phyloP scores from a whole-genome alignment of 2,329 filamentous ascomycete genomes.

The Didymella pinodella region DNA sequence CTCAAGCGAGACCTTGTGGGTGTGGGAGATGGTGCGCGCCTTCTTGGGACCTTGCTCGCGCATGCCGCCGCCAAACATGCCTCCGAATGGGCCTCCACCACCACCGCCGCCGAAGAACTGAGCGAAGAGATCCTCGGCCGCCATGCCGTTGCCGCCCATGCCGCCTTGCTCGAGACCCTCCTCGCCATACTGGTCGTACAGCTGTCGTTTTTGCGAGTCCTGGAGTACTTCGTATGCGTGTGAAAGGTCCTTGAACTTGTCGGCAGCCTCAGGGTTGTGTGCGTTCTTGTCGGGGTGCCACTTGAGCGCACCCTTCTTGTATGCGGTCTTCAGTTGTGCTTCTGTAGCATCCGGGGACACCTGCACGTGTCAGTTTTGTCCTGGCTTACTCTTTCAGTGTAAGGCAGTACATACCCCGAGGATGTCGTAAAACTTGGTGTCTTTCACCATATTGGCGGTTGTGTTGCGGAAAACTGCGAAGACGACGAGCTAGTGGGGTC shows the following conservation, averaged over 20 bases:
- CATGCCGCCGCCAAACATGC: constrained; percentile 68
- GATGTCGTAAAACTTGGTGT: constrained; percentile 79
- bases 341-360: constrained; percentile 82
- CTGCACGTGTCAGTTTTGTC: constrained; percentile 56
- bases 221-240: constrained; percentile 95
- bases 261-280: constrained; percentile 88
- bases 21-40: constrained; percentile 96
- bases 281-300: constrained; percentile 95
- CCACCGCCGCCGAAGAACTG: constrained; percentile 83
- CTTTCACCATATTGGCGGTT: constrained; percentile 72
- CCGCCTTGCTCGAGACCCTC: constrained; percentile 90
- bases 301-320: constrained; percentile 83
- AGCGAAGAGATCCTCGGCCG: constrained; percentile 92
- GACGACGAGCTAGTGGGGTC: constrained; percentile 39
- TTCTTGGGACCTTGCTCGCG: constrained; percentile 83
- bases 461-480: constrained; percentile 19
- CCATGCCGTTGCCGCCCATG: constrained; percentile 79
- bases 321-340: constrained; percentile 87
- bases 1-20: constrained; percentile 97
- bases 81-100: constrained; percentile 72
- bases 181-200: constrained; percentile 98
- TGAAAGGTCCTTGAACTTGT: constrained; percentile 98
- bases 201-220: constrained; percentile 85
- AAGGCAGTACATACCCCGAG: constrained; percentile 70
- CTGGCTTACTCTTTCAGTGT: not conserved